Conservation (phyloP, 352 stramenopile genomes). For the Plasmopara muralis region DNA sequence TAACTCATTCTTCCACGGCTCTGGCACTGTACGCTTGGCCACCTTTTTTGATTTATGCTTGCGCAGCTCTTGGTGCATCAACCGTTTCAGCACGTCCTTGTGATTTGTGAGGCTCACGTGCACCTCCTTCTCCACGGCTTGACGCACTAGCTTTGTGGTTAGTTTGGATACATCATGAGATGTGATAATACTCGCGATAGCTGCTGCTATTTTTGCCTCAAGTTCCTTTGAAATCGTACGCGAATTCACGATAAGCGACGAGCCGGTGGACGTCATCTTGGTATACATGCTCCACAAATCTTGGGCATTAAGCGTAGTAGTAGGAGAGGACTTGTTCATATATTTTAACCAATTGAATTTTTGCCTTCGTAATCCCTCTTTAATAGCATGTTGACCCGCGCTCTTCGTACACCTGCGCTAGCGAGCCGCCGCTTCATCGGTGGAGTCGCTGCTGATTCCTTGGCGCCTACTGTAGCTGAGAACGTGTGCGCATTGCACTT, state of each 20-base stretch:
- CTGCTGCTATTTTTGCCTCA: conserved; percentile 66
- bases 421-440: conserved; percentile 45
- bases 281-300: conserved; percentile 53
- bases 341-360: no score
- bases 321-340: no score
- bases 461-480: conserved; percentile 41
- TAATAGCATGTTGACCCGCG: conserved; percentile 33
- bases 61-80: conserved; percentile 82
- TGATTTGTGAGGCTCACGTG: conserved; percentile 80
- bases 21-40: conserved; percentile 42
- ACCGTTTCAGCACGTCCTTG: conserved; percentile 83
- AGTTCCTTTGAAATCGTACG: conserved; percentile 79
- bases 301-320: not conserved
- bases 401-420: conserved; percentile 27
- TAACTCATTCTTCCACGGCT: conserved; percentile 54
- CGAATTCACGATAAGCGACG: conserved; percentile 63
- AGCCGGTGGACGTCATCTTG: conserved; percentile 65
- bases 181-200: conserved; percentile 61
- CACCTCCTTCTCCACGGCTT: conserved; percentile 82
- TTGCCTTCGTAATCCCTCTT: no score
- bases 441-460: conserved; percentile 35
- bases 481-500: conserved; percentile 40
- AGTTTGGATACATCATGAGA: conserved; percentile 60
- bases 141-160: conserved; percentile 74
- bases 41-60: conserved; percentile 72